These are phyloP conservation scores for Elsinoe batatas DNA, from an alignment of 2,329 filamentous ascomycete genomes.

Conservation along the genomic window DNA sequence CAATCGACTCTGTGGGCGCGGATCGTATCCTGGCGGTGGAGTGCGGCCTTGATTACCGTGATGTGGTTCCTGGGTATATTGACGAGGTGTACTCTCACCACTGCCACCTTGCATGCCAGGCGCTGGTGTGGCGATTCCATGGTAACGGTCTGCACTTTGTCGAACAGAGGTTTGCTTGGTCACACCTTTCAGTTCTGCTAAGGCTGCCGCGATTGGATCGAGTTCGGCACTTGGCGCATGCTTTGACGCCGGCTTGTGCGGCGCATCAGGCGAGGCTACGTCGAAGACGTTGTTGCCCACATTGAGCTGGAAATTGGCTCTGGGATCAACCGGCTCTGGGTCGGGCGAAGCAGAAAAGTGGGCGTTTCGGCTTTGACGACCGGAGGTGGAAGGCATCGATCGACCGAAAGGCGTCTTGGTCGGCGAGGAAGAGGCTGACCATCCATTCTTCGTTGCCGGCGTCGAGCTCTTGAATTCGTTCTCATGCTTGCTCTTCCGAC, in stretches of 20 bases:
- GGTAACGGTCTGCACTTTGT: slow-evolving; percentile 92
- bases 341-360: slow-evolving; percentile 42
- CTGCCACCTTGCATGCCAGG: slow-evolving; percentile 31
- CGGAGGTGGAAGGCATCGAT: slow-evolving; percentile 15
- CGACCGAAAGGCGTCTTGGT: slow-evolving; percentile 8
- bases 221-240: slow-evolving; percentile 47
- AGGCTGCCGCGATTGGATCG: slow-evolving; percentile 83
- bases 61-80: slow-evolving; percentile 36
- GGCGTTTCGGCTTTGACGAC: slow-evolving; percentile 20
- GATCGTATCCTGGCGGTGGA: slow-evolving; percentile 80
- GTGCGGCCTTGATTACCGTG: slow-evolving; percentile 58
- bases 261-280: slow-evolving; percentile 64
- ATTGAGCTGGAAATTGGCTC: slow-evolving; percentile 86
- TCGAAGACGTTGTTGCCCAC: slow-evolving; percentile 94
- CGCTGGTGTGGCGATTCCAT: slow-evolving; percentile 79
- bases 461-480: slow-evolving; percentile 47
- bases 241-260: slow-evolving; percentile 29
- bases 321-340: slow-evolving; percentile 80
- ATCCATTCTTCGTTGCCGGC: slow-evolving; percentile 42
- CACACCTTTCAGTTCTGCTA: slow-evolving; percentile 85
- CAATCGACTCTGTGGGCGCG: slow-evolving; percentile 54
- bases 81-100: slow-evolving; percentile 34
- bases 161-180: slow-evolving; percentile 69
- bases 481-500: slow-evolving; percentile 69
- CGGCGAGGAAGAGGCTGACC: slow-evolving; percentile 29